Evolutionary conservation across 768 basidiomycete species (phyloP).

Genomic region (Russula earlei): DNA sequence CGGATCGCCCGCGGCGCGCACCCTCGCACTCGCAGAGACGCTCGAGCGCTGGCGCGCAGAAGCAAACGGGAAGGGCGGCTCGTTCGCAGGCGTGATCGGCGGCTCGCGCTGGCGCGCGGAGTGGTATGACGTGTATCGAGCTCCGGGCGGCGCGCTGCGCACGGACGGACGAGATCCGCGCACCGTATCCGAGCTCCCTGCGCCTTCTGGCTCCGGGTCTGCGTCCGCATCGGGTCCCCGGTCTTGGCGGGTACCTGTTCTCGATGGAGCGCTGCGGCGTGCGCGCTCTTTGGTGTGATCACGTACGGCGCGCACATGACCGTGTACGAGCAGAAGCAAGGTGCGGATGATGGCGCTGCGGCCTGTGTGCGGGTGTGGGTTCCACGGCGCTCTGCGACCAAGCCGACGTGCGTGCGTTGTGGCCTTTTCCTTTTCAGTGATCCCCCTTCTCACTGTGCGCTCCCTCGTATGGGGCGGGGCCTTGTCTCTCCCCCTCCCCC

Average conservation of each 20-base stretch:
- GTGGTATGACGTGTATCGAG: slow-evolving; percentile 65
- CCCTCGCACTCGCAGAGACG: slow-evolving; percentile 49
- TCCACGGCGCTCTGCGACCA: slow-evolving; percentile 74
- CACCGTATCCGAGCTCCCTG: slow-evolving; percentile 24
- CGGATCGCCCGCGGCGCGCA: slow-evolving; percentile 37
- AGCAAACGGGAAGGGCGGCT: slow-evolving; percentile 27
- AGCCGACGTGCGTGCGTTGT: slow-evolving; percentile 62
- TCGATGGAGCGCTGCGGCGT: slow-evolving; percentile 85
- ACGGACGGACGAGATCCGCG: slow-evolving; percentile 17
- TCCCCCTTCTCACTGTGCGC: neutral
- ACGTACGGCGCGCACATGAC: slow-evolving; percentile 94
- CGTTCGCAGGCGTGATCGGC: slow-evolving; percentile 59
- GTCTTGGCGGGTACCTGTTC: slow-evolving; percentile 51
- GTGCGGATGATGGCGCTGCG: slow-evolving; percentile 12
- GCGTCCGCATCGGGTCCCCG: too few relatives aligned
- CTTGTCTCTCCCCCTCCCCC: neutral
- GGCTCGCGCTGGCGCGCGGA: slow-evolving; percentile 80
- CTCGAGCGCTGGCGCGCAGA: slow-evolving; percentile 60
- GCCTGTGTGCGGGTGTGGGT: slow-evolving; percentile 64
- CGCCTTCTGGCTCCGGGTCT: slow-evolving; percentile 28
- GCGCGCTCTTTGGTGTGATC: slow-evolving; percentile 78
- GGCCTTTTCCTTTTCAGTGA: neutral
- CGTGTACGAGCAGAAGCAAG: slow-evolving; percentile 44
- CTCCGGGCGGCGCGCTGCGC: slow-evolving; percentile 57
- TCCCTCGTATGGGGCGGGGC: neutral